Base-by-base conservation (phyloP, 176 grass and related monocot species). In the Aegilops tauschii region DNA sequence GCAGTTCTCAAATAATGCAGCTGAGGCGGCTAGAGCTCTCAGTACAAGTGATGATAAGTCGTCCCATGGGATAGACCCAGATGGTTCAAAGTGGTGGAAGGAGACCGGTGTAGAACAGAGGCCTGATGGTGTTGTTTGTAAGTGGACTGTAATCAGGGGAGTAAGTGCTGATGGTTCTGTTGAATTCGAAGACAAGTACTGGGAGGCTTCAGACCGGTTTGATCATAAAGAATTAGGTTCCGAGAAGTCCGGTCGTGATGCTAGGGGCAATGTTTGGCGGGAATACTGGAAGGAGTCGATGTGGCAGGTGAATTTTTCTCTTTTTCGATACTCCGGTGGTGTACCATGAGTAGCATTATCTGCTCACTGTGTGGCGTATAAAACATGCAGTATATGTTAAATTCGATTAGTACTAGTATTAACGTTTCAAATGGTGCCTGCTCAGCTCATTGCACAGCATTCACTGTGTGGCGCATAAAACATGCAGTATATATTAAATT, bases 161-260 rank as follows among this genome's bases (percentile, higher is more conserved):
- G 97, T 99, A 81, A 94, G 91, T 84, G 89, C 92, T 83, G 97
- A 99, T 80, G 94, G 84, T 42, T 84, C 82, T 87, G 87, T 99
- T 25, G 97, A 99, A 90, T 99, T 89, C 83, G 94, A 96, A 84
- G 97, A 99, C 65, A 99, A 99, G 68, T 99, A 94, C 77, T 99
- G 97, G 97, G 97, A 99, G 85, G 97, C 97, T 71, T 93, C 97
- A 52, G 97, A 99, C 80, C 78, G 77, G 80, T 96, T 89, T 71
- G 92, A 96, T 87, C 90, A 94, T 79, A 99, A 99, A 84, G 97
- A 99, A 70, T 63, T 99, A 73, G 97, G 97, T 52, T 96, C 97
- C 6, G 92, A 99, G 88, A 99, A 99, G 82, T 99, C 93, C 6
- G 97, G 97, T 4, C 87, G 94, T 73, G 97, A 99, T 96, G 94